Evolutionary conservation across 768 basidiomycete genomes (phyloP), one percentile per base, ranked within the genome.

Genomic region (Podaxis mareebaensis): DNA sequence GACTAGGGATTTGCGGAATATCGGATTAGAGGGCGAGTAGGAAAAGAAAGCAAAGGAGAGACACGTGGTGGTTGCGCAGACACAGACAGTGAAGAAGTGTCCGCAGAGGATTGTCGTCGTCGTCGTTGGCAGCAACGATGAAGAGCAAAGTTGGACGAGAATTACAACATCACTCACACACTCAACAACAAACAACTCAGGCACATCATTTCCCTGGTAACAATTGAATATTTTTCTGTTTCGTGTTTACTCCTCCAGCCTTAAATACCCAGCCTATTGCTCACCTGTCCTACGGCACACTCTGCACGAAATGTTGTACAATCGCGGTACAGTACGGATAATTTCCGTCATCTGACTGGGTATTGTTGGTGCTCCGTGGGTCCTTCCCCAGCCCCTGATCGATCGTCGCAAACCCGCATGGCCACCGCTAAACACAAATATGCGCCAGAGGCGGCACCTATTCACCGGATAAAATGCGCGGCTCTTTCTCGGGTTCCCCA

Each of bases 71-170:
- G 68, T 28, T 64, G 69, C 73, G 68, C 68, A 71, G 71, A 71
- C 67, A 73, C 70, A 70, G 67, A 70, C 69, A 67, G 68, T 64
- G 69, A 67, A 73, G 68, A 68, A 68, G 63, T 63, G 70, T 63
- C 67, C 64, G 64, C 67, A 61, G 68, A 66, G 72, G 70, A 73
- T 71, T 63, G 74, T 76, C 73, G 76, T 75, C 71, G 59, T 44
- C 26, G 53, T 59, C 55, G 56, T 24, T 58, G 61, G 28, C 56
- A 42, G 53, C 61, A 55, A 59, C 58, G 58, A 46, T 53, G 54
- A 56, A 33, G 36, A 10, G 28, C 46, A 28, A 52, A 49, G 42
- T 51, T 48, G 42, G 49, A 51, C 24, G 49, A 51, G 22, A 38
- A 33, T 60, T 42, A 58, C 58, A 56, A 46, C 59, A 60, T 56